Evolutionary conservation across 768 basidiomycete species (phyloP).

Genomic region (Boletus vinaceobasis): DNA sequence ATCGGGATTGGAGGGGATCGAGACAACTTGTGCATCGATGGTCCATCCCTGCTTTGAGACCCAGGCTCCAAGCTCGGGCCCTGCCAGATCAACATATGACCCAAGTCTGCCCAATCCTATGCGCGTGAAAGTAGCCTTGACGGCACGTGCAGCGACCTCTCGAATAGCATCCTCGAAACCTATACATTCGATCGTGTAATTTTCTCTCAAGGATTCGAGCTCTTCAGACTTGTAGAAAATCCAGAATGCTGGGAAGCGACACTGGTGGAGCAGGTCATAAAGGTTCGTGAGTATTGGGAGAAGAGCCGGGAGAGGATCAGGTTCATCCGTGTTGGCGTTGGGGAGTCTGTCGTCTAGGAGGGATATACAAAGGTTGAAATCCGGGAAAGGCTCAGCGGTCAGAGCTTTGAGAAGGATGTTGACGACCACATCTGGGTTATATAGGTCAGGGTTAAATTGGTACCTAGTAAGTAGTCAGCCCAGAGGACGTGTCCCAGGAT

Average conservation of each 20-base stretch:
- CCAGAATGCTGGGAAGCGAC: conserved; percentile 90
- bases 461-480: conserved; percentile 50
- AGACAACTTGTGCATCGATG: conserved; percentile 56
- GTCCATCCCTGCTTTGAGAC: conserved; percentile 67
- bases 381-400: conserved; percentile 79
- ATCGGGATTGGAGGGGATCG: conserved; percentile 77
- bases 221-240: conserved; percentile 63
- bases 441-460: conserved; percentile 92
- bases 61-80: conserved; percentile 55
- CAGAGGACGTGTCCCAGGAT: not conserved
- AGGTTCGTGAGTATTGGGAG: conserved; percentile 67
- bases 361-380: conserved; percentile 92
- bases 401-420: conserved; percentile 94
- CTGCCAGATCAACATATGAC: conserved; percentile 70
- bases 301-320: conserved; percentile 72
- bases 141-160: conserved; percentile 71
- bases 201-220: conserved; percentile 71
- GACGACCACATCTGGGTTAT: conserved; percentile 89
- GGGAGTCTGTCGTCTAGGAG: conserved; percentile 75
- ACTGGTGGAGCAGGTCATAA: conserved; percentile 70
- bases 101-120: conserved; percentile 66
- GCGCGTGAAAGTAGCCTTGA: conserved; percentile 73
- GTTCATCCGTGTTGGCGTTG: conserved; percentile 63
- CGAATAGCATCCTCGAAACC: conserved; percentile 85
- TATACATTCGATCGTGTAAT: conserved; percentile 79